Evolutionary conservation across 192 early-diverging fungal genomes (phyloP).

Genomic region (Coemansia sp.): DNA sequence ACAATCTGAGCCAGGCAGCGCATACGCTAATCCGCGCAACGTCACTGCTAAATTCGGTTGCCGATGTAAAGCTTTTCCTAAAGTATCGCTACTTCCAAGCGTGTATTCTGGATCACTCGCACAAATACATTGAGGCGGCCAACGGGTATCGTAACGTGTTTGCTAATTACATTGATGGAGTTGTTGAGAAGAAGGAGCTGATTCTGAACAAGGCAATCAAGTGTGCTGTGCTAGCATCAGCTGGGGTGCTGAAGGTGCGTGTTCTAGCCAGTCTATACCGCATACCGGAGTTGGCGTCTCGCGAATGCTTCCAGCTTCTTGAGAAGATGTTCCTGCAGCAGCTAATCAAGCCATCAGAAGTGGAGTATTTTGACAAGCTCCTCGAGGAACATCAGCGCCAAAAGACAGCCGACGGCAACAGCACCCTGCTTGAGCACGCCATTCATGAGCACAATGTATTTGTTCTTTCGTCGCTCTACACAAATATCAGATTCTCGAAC

Average conservation of each 20-base stretch:
- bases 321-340: constrained; percentile 96
- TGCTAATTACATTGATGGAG: constrained; percentile 68
- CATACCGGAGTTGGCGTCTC: constrained; percentile 84
- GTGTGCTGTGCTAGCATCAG: constrained; percentile 87
- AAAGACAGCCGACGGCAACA: constrained; percentile 61
- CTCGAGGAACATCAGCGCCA: constrained; percentile 7
- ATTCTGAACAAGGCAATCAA: constrained; percentile 75
- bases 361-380: constrained; percentile 71
- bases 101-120: constrained; percentile 79
- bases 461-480: constrained; percentile 86
- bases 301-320: constrained; percentile 72
- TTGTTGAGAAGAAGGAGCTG: constrained; percentile 61
- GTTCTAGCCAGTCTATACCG: constrained; percentile 87
- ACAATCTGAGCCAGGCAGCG: constrained; percentile 78
- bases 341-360: constrained; percentile 74
- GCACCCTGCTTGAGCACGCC: constrained; percentile 77
- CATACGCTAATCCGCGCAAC: constrained; percentile 83
- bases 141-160: constrained; percentile 77
- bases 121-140: constrained; percentile 82
- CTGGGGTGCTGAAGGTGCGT: constrained; percentile 86
- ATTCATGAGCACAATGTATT: constrained; percentile 95
- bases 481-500: constrained; percentile 88
- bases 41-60: constrained; percentile 59
- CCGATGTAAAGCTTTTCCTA: constrained; percentile 57
- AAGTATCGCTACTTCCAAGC: constrained; percentile 83